phyloP scores from a whole-genome alignment of 768 basidiomycete species.

The Hortiboletus campestris region DNA sequence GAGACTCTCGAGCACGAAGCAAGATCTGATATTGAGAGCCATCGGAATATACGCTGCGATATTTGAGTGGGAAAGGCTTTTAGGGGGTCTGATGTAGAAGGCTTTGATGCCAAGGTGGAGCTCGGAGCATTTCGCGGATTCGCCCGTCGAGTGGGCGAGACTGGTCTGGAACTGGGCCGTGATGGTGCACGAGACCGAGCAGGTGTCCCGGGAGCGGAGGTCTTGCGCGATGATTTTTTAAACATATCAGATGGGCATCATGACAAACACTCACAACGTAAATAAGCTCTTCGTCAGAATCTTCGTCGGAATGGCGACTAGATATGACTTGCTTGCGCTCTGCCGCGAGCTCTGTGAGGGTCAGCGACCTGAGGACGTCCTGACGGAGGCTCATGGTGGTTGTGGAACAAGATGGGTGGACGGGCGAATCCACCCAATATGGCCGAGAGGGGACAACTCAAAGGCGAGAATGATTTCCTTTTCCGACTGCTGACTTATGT shows the following conservation, averaged over 20 bases:
- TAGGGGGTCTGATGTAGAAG: constrained; percentile 53
- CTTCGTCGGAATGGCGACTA: constrained; percentile 35
- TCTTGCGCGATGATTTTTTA: constrained; percentile 34
- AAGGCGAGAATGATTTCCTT: constrained; percentile 3
- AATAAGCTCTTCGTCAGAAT: constrained; percentile 68
- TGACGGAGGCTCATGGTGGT: constrained; percentile 66
- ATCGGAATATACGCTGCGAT: constrained; percentile 72
- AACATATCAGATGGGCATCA: neutral
- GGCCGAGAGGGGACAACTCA: neutral
- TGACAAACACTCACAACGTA: constrained; percentile 54
- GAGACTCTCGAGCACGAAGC: constrained; percentile 78
- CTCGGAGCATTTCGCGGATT: constrained; percentile 27
- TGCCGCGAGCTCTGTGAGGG: constrained; percentile 33
- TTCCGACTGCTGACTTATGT: constrained; percentile 20
- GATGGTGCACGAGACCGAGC: constrained; percentile 56
- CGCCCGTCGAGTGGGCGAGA: constrained; percentile 33
- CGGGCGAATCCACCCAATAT: neutral
- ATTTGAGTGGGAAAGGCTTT: constrained; percentile 76
- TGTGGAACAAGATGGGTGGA: constrained; percentile 3
- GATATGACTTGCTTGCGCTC: constrained; percentile 22
- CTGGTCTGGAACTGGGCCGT: constrained; percentile 46
- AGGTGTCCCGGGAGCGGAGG: constrained; percentile 68
- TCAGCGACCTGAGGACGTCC: constrained; percentile 61
- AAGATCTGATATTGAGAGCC: constrained; percentile 61
- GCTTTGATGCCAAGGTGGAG: constrained; percentile 21